phyloP scores from a whole-genome alignment of 1,139 yeast species.

The Debaryomyces subglobosus region DNA sequence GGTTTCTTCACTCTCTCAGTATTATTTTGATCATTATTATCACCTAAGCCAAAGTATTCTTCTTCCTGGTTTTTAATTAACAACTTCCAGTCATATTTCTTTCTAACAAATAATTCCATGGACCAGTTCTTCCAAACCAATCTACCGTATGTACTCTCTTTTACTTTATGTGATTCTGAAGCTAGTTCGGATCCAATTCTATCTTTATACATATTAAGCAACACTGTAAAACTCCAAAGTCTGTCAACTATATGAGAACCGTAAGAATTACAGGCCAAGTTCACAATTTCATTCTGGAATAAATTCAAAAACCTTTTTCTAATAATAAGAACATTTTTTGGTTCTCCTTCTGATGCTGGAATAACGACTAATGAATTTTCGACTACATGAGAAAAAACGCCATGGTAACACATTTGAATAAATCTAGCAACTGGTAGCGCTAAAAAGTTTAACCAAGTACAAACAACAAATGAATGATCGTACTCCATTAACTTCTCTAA shows the following conservation, averaged over 20 bases:
- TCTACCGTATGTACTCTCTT: constrained; percentile 85
- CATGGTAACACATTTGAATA: constrained; percentile 77
- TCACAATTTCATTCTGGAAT: constrained; percentile 55
- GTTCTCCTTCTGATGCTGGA: constrained; percentile 37
- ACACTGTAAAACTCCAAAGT: constrained; percentile 77
- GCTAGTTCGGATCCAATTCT: constrained; percentile 73
- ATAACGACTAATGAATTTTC: constrained; percentile 56
- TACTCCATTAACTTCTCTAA: constrained; percentile 71
- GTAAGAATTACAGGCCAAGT: constrained; percentile 79
- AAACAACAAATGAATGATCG: constrained; percentile 60
- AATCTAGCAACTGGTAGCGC: constrained; percentile 61
- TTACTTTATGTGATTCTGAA: constrained; percentile 66
- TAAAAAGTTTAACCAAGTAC: constrained; percentile 63
- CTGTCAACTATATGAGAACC: constrained; percentile 92
- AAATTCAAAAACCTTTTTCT: constrained; percentile 73
- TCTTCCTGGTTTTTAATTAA: constrained; percentile 71
- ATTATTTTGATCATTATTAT: constrained; percentile 18
- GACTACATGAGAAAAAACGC: constrained; percentile 86
- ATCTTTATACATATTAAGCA: constrained; percentile 83
- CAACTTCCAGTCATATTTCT: constrained; percentile 82
- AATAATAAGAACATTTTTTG: constrained; percentile 54
- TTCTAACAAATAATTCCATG: constrained; percentile 74
- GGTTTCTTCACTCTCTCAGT: constrained; percentile 37
- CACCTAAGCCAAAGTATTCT: constrained; percentile 38
- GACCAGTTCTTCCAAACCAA: constrained; percentile 96